Percentiles rank a stretch among this genome's conserved stretches.
These are phyloP conservation scores for Wickerhamomyces queroliae DNA, from an alignment of 805 yeast species.

Conservation along the genomic window DNA sequence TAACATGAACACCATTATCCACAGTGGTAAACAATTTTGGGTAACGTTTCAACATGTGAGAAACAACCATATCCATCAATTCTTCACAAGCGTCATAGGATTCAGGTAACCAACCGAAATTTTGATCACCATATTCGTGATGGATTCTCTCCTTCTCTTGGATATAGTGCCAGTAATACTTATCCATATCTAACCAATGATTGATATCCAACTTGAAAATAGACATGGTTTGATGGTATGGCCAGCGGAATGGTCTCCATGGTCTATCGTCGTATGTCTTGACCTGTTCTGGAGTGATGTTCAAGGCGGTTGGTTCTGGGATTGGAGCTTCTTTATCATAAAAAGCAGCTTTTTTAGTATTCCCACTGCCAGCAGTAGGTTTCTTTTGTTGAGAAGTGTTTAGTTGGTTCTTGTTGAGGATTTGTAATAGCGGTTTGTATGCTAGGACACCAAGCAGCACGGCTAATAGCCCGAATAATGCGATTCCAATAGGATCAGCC, in stretches of 20 bases:
- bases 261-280: constrained; percentile 65
- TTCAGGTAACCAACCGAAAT: constrained; percentile 63
- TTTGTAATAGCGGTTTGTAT: not conserved
- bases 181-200: constrained; percentile 80
- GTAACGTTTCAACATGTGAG: constrained; percentile 55
- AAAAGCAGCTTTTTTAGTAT: not conserved
- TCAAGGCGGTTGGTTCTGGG: constrained; percentile 50
- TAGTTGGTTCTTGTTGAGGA: not conserved
- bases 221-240: constrained; percentile 76
- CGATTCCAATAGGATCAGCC: not conserved
- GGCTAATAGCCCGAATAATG: not conserved
- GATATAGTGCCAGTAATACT: constrained; percentile 61
- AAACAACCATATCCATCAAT: constrained; percentile 55
- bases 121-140: constrained; percentile 52
- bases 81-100: constrained; percentile 56
- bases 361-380: not conserved
- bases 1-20: constrained; percentile 45
- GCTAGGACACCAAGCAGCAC: not conserved
- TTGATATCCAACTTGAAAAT: constrained; percentile 65
- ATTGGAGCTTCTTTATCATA: constrained; percentile 19
- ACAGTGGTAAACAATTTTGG: constrained; percentile 52
- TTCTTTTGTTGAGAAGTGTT: not conserved
- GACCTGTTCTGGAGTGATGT: constrained; percentile 64
- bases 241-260: constrained; percentile 79
- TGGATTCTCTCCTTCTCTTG: constrained; percentile 56